phyloP scores from a whole-genome alignment of 2,329 filamentous ascomycete species.

The Lachnum nothofagi region DNA sequence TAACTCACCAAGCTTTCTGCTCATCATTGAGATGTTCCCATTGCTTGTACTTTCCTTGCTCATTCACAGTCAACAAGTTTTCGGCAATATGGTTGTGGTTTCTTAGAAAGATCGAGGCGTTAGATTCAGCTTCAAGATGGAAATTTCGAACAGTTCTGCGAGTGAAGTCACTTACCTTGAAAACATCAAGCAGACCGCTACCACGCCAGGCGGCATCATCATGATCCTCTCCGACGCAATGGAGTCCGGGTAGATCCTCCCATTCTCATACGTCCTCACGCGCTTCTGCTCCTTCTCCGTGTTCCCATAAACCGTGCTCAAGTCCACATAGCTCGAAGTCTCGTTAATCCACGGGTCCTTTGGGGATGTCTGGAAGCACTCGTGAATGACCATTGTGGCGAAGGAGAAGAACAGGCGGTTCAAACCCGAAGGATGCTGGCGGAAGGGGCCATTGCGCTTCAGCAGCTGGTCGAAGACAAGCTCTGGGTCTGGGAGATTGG shows the following conservation, averaged over 20 bases:
- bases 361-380: slow-evolving; percentile 42
- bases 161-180: slow-evolving; percentile 25
- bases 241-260: slow-evolving; percentile 40
- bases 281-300: slow-evolving; percentile 38
- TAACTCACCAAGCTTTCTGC: slow-evolving; percentile 36
- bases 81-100: slow-evolving; percentile 42
- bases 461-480: slow-evolving; percentile 43
- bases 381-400: slow-evolving; percentile 44
- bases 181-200: slow-evolving; percentile 40
- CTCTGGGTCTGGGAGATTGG: slow-evolving; percentile 44
- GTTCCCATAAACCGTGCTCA: slow-evolving; percentile 44
- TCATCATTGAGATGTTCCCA: slow-evolving; percentile 37
- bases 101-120: slow-evolving; percentile 15
- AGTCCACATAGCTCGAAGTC: slow-evolving; percentile 44
- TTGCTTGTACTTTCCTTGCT: slow-evolving; percentile 39
- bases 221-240: slow-evolving; percentile 43
- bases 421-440: slow-evolving; percentile 40
- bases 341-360: slow-evolving; percentile 41
- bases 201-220: slow-evolving; percentile 44
- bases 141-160: background rate
- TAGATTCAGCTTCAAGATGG: background rate
- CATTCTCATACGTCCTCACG: slow-evolving; percentile 41
- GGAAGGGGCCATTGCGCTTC: slow-evolving; percentile 38
- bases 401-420: slow-evolving; percentile 45
- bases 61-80: slow-evolving; percentile 39